phyloP scores from a whole-genome alignment of 148 eudicot genomes.

The Spergularia marina region DNA sequence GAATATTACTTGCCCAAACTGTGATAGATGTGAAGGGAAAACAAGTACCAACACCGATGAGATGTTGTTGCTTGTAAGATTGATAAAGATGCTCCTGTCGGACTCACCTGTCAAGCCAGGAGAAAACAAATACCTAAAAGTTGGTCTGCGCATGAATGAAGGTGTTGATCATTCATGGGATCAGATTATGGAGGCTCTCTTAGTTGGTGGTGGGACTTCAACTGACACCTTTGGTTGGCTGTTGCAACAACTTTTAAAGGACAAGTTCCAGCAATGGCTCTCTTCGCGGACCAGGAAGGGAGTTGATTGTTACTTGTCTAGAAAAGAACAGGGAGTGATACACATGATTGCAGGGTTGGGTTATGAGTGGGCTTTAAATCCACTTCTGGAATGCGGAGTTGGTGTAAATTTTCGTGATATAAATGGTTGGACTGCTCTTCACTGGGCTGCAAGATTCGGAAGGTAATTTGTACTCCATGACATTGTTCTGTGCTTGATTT shows the following conservation, averaged over 20 bases:
- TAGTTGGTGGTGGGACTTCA: conserved; percentile 52
- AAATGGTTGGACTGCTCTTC: conserved; percentile 97
- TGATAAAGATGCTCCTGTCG: conserved; percentile 66
- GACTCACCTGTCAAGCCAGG: conserved; percentile 35
- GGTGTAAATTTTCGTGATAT: conserved; percentile 83
- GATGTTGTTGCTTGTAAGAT: conserved; percentile 63
- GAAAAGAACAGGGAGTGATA: conserved; percentile 87
- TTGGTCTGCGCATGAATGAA: conserved; percentile 31
- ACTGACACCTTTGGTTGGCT: conserved; percentile 66
- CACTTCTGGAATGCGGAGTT: conserved; percentile 70
- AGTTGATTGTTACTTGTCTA: conserved; percentile 56
- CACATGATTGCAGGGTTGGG: conserved; percentile 93
- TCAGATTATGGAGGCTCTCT: conserved; percentile 59
- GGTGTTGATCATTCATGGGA: conserved; percentile 53
- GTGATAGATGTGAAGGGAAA: conserved; percentile 39
- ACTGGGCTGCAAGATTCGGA: conserved; percentile 97
- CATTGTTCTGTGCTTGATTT: not conserved
- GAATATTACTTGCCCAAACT: conserved; percentile 29
- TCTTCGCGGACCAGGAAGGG: conserved; percentile 34
- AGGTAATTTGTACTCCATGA: conserved; percentile 45
- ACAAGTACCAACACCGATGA: conserved; percentile 57
- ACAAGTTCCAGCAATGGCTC: conserved; percentile 80
- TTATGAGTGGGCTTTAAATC: conserved; percentile 84
- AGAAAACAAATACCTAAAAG: conserved; percentile 35
- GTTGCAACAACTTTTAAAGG: conserved; percentile 74